Percentiles rank a stretch among this genome's conserved stretches.
phyloP scores from a whole-genome alignment of 768 basidiomycete species.

The Trametes cinnabarina region DNA sequence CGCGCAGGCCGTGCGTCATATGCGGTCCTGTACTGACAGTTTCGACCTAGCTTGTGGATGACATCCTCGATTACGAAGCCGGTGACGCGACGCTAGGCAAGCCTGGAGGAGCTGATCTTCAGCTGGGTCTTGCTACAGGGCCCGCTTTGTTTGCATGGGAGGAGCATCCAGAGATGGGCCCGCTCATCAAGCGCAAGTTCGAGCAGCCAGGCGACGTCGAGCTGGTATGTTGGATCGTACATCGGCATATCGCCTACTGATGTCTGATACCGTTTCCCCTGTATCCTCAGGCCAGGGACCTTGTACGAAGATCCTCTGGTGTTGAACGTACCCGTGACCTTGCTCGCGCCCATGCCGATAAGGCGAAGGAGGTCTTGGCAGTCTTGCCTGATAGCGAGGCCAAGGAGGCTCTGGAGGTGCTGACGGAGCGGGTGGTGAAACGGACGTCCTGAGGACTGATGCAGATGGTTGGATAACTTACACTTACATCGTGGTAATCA shows the following conservation, averaged over 20 bases:
- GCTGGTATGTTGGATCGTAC: conserved; percentile 44
- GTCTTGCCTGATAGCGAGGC: conserved; percentile 81
- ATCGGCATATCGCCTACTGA: neutral
- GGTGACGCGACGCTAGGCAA: conserved; percentile 77
- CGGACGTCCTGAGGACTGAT: conserved; percentile 59
- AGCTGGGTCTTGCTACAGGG: conserved; percentile 72
- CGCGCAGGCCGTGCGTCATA: neutral
- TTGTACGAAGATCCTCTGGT: conserved; percentile 69
- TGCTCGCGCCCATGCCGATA: conserved; percentile 70
- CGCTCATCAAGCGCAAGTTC: conserved; percentile 80
- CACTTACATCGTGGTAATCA: conserved; percentile 14
- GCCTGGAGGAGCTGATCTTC: conserved; percentile 69
- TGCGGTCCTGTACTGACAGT: neutral
- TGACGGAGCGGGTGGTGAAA: conserved; percentile 67
- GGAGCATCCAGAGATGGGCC: conserved; percentile 71
- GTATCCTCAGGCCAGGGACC: conserved; percentile 55
- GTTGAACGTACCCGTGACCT: conserved; percentile 76
- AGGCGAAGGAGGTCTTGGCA: conserved; percentile 67
- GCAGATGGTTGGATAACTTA: conserved; percentile 20
- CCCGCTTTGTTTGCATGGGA: conserved; percentile 87
- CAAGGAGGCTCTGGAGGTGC: conserved; percentile 66
- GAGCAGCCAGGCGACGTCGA: conserved; percentile 76
- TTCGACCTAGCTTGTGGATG: conserved; percentile 79
- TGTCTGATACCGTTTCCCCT: neutral
- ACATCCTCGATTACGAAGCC: conserved; percentile 89